phyloP scores from a whole-genome alignment of 345 rosid genomes.

The Citrus maxima region DNA sequence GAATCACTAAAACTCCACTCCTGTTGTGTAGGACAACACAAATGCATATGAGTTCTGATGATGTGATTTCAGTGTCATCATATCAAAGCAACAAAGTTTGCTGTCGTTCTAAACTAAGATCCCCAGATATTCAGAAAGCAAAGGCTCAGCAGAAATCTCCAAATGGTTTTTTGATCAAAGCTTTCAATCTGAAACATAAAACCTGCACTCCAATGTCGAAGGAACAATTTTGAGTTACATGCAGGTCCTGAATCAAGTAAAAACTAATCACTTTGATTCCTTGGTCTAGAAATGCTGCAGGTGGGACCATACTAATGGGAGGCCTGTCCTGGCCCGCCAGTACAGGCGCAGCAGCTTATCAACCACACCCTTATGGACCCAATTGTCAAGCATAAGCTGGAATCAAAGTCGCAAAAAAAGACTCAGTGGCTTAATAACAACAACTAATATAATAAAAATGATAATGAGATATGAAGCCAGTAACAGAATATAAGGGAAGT shows the following conservation, averaged over 20 bases:
- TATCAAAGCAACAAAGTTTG: conserved; percentile 1
- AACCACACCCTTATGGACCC: conserved; percentile 23
- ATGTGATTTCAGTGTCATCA: conserved; percentile 24
- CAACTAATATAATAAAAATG: conserved; percentile 21
- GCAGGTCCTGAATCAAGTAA: not conserved
- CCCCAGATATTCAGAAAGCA: not conserved
- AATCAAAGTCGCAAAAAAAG: conserved; percentile 16
- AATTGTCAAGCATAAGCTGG: conserved; percentile 16
- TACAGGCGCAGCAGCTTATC: conserved; percentile 13
- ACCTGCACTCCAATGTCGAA: not conserved
- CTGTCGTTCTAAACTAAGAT: conserved; percentile 22
- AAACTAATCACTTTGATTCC: conserved; percentile 18
- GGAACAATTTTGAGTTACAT: not conserved
- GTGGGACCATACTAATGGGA: conserved; percentile 8
- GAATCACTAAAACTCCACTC: not conserved
- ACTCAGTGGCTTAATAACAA: conserved; percentile 27
- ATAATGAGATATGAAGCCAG: conserved; percentile 16
- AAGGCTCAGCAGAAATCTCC: conserved; percentile 11
- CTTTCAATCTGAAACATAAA: not conserved
- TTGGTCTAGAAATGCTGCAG: conserved; percentile 13
- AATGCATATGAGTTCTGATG: conserved; percentile 14
- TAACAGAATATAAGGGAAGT: conserved; percentile 24
- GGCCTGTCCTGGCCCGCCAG: conserved; percentile 12
- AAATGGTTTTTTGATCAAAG: conserved; percentile 23
- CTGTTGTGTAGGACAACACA: not conserved